phyloP scores from a whole-genome alignment of 2,329 filamentous ascomycete genomes.

The Harringtonia aguacate region DNA sequence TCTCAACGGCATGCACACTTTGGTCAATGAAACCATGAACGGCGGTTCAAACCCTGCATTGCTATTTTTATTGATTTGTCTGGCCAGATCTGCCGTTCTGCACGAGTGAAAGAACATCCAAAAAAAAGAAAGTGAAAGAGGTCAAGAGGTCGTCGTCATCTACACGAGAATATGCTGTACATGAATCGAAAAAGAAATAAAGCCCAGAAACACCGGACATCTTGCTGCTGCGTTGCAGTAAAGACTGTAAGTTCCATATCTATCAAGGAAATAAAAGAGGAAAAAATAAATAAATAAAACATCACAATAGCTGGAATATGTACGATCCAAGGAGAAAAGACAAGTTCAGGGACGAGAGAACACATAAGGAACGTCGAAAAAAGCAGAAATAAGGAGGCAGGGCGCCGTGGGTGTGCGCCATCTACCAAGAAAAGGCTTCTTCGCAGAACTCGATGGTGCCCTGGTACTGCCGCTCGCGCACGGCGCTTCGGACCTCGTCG shows the following conservation, averaged over 20 bases:
- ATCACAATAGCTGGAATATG: too few species aligned
- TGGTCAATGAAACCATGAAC: too few species aligned
- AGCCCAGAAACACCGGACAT: not conserved
- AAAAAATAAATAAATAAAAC: not conserved
- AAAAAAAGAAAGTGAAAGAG: too few species aligned
- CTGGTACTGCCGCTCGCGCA: constrained; percentile 51
- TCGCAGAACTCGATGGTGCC: constrained; percentile 69
- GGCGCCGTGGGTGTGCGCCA: too few species aligned
- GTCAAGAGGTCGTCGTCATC: too few species aligned
- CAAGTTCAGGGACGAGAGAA: not conserved
- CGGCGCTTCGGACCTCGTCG: constrained; percentile 62
- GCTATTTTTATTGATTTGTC: too few species aligned
- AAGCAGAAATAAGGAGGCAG: not conserved
- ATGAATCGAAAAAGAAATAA: not conserved
- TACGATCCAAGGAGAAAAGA: not conserved
- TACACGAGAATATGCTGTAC: not conserved
- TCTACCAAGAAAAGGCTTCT: constrained; percentile 59
- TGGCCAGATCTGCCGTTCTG: too few species aligned
- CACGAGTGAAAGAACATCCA: too few species aligned
- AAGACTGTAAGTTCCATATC: not conserved
- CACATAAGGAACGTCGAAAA: not conserved
- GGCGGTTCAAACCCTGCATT: not conserved
- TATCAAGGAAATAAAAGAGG: not conserved
- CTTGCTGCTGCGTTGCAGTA: not conserved
- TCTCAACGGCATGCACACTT: too few species aligned